These are phyloP conservation scores for Aspergillus nanangensis DNA, from an alignment of 495 filamentous ascomycete species.

Conservation along the genomic window DNA sequence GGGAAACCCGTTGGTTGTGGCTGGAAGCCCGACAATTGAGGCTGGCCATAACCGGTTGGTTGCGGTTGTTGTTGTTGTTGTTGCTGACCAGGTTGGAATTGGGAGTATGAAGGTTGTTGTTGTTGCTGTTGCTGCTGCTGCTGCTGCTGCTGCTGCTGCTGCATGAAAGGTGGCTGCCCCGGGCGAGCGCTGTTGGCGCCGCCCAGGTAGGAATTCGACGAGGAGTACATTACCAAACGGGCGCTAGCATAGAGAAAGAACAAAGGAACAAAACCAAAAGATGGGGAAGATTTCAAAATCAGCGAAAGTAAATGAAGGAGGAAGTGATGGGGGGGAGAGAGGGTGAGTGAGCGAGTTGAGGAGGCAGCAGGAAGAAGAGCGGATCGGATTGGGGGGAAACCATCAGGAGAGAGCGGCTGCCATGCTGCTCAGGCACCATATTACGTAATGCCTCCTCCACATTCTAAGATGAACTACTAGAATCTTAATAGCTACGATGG, in stretches of 20 bases:
- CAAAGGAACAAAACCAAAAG: conserved; percentile 14
- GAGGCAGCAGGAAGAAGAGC: conserved; percentile 2
- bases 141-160: conserved; percentile 17
- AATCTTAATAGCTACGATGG: no score
- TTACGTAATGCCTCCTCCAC: no score
- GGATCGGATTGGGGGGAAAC: no score
- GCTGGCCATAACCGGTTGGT: conserved; percentile 43
- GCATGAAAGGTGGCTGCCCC: conserved; percentile 51
- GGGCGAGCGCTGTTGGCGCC: conserved; percentile 71
- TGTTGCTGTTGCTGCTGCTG: conserved; percentile 51
- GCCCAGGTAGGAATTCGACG: conserved; percentile 78
- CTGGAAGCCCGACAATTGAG: conserved; percentile 48
- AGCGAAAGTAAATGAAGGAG: conserved; percentile 2
- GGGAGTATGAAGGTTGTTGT: conserved; percentile 40
- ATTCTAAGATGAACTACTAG: no score
- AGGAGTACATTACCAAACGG: conserved; percentile 70
- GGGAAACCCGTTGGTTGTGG: conserved; percentile 52
- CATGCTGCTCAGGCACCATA: background rate
- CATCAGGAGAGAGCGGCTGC: no score
- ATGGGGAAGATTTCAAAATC: conserved; percentile 9
- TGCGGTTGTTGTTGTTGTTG: conserved; percentile 59
- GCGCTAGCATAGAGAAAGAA: conserved; percentile 24
- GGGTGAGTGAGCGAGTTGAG: background rate
- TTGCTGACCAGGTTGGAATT: conserved; percentile 46
- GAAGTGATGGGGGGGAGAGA: conserved; percentile 1